Percentiles rank a stretch among this genome's conserved stretches.
These are phyloP conservation scores for Phytophthora pseudosyringae DNA, from an alignment of 352 stramenopile species.

Conservation along the genomic window DNA sequence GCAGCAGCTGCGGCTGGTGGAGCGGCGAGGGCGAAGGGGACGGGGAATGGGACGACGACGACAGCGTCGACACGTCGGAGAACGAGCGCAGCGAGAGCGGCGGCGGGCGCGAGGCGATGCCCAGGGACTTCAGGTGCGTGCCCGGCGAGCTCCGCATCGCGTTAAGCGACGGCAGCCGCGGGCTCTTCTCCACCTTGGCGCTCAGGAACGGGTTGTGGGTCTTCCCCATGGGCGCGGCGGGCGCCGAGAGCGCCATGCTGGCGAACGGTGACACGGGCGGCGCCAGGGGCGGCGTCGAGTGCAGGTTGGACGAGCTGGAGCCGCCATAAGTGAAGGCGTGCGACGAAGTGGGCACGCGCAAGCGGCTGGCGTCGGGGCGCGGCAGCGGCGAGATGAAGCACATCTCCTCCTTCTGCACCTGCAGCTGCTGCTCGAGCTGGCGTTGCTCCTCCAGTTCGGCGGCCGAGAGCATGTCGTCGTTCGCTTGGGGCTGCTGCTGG, in stretches of 20 bases:
- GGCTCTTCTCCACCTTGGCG: slow-evolving; percentile 66
- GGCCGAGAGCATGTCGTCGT: slow-evolving; percentile 52
- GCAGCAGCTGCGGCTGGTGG: slow-evolving; percentile 33
- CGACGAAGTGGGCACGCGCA: slow-evolving; percentile 30
- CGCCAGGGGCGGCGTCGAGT: slow-evolving; percentile 57
- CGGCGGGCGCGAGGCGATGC: slow-evolving; percentile 61
- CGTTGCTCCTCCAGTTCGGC: slow-evolving; percentile 66
- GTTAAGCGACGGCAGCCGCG: slow-evolving; percentile 73
- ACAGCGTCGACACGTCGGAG: slow-evolving; percentile 60
- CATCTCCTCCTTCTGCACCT: slow-evolving; percentile 82
- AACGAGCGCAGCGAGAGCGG: slow-evolving; percentile 66
- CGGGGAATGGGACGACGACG: slow-evolving; percentile 48
- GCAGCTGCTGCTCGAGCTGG: slow-evolving; percentile 77
- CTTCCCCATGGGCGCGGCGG: slow-evolving; percentile 54
- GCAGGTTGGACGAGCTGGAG: slow-evolving; percentile 47
- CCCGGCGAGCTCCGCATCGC: slow-evolving; percentile 70
- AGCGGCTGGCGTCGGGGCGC: slow-evolving; percentile 35
- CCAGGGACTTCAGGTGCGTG: slow-evolving; percentile 57
- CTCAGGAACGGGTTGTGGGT: slow-evolving; percentile 67
- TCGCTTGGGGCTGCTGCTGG: slow-evolving; percentile 33
- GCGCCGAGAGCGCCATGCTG: slow-evolving; percentile 72
- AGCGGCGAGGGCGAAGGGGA: slow-evolving; percentile 47
- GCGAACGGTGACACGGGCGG: slow-evolving; percentile 77
- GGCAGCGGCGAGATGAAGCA: slow-evolving; percentile 67
- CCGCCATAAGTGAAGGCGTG: slow-evolving; percentile 75